Evolutionary conservation across 2,329 filamentous ascomycete species (phyloP).

Genomic region (Huntiella abstrusa): DNA sequence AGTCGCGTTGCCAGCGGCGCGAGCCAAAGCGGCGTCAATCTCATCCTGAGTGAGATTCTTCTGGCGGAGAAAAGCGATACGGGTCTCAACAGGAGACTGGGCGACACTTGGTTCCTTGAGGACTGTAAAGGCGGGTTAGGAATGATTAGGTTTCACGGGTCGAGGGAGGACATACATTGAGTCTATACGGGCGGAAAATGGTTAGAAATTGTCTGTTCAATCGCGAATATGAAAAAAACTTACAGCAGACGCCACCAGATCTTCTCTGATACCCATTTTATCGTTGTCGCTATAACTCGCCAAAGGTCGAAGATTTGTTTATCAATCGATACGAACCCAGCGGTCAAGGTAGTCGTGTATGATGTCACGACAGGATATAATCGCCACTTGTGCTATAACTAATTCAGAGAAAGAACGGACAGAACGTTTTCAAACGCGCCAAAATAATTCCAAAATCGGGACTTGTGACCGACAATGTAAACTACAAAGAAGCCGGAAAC

Average conservation of each 20-base stretch:
- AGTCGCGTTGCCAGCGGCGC: conserved; percentile 56
- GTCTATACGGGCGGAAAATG: conserved; percentile 15
- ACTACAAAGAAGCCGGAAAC: too few relatives aligned
- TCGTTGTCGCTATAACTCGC: neutral
- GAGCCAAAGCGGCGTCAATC: conserved; percentile 64
- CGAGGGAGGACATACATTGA: conserved; percentile 22
- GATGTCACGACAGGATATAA: too few relatives aligned
- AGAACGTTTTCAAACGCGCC: conserved; percentile 5
- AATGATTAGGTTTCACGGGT: conserved; percentile 3
- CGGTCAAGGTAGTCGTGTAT: too few relatives aligned
- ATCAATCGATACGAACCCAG: neutral
- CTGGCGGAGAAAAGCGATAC: conserved; percentile 78
- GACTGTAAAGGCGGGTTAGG: conserved; percentile 33
- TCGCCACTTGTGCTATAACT: neutral
- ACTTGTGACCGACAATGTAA: too few relatives aligned
- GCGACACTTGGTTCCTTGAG: conserved; percentile 87
- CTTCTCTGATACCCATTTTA: conserved; percentile 74
- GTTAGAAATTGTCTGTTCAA: conserved; percentile 1
- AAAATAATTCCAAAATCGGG: neutral
- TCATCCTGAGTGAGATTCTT: conserved; percentile 97
- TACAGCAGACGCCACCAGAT: conserved; percentile 70
- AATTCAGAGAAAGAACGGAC: conserved; percentile 2
- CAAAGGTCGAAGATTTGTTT: neutral
- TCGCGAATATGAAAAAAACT: conserved; percentile 13
- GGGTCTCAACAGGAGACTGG: conserved; percentile 76